Base-by-base conservation (phyloP, 1,139 yeast genomes). In the Nakaseomyces kungkrabaensis region DNA sequence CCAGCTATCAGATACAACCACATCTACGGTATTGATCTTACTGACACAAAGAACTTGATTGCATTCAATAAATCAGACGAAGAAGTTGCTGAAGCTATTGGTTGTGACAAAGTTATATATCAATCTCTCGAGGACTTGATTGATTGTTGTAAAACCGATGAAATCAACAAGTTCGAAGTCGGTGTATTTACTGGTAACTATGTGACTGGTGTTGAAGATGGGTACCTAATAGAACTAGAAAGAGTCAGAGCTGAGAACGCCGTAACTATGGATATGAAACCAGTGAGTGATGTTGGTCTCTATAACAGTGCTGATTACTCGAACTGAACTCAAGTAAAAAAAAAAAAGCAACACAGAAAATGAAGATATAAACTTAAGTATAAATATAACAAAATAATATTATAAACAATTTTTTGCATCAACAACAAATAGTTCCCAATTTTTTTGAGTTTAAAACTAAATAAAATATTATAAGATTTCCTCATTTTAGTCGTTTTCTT, bases 161-260 rank as follows among this genome's bases (percentile, higher is more conserved):
- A 63, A 8, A 65, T 69, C 37, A 61, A 70, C 17, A 68, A 71
- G 44, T 92, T 89, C 63, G 98, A 92, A 71, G 92, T 87, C 48
- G 98, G 98, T 66, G 98, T 92, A n/a, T 92, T 92, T 68, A 92
- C 95, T 17, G 98, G 98, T 48, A 70, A 81, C 56, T 92, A 92
- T 67, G 81, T 92, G 55, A 92, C 98, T 17, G 97, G 97, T 50
- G 85, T 83, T 45, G 96, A 88, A 67, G 83, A 85, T 61, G 78
- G 79, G 49, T 90, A 92, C 68, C 69, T 92, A 52, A 81, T 79
- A 60, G 92, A 87, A 64, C 77, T 92, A 57, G 97, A 90, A 67
- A 74, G 76, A 56, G 80, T 88, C 51, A 79, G 97, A 65, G 95
- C 94, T 24, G 78, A 77, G 62, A 89, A 89, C 68, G 88, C 83